These are phyloP conservation scores for Cylindrodendrum hubeiense DNA, from an alignment of 2,329 filamentous ascomycete species.

Conservation along the genomic window DNA sequence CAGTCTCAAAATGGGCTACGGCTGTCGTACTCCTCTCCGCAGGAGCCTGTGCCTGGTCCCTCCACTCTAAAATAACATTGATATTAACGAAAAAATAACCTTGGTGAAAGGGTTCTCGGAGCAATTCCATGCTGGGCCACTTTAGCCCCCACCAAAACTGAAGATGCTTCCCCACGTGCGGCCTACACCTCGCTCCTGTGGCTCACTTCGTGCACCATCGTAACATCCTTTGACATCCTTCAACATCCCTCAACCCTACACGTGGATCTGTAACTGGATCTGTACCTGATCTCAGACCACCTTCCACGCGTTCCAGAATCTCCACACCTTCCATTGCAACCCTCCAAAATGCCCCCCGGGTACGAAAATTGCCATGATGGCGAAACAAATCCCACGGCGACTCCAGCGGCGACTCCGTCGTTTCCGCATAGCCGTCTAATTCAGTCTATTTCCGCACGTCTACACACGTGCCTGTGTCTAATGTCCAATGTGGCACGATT, in stretches of 20 bases:
- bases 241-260: too few species aligned
- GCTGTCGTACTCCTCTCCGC: too few species aligned
- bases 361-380: background rate
- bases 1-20: background rate
- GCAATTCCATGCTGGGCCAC: background rate
- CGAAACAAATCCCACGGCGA: background rate
- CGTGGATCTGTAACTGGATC: too few species aligned
- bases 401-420: too few species aligned
- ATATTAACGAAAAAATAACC: conserved; percentile 12
- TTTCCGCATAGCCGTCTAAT: too few species aligned
- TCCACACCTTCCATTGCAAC: background rate
- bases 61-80: background rate
- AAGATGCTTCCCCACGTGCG: background rate
- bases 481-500: too few species aligned
- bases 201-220: too few species aligned
- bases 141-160: too few species aligned
- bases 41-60: background rate
- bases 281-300: too few species aligned
- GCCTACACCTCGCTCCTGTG: background rate
- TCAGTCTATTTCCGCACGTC: too few species aligned
- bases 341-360: background rate
- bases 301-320: background rate
- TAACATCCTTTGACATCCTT: too few species aligned
- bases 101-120: conserved; percentile 22
- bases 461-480: too few species aligned